These are phyloP conservation scores for Pichiaceae sp. DNA, from an alignment of 1,139 yeast genomes.

Conservation along the genomic window DNA sequence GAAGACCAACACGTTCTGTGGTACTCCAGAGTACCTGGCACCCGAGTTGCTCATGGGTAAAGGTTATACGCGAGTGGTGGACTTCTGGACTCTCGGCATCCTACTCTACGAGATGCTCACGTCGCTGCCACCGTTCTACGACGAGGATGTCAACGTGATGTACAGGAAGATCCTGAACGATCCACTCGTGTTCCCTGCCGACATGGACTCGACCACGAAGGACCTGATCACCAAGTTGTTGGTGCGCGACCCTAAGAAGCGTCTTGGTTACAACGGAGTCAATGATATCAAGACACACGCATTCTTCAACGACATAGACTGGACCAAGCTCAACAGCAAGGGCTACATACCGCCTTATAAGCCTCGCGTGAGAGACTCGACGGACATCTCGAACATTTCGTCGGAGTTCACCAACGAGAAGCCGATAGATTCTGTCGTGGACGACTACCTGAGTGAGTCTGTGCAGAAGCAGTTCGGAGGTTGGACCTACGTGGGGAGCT, in stretches of 20 bases:
- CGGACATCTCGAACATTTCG: constrained; percentile 90
- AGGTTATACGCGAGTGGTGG: constrained; percentile 92
- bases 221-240: constrained; percentile 69
- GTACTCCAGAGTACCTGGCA: constrained; percentile 94
- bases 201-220: constrained; percentile 83
- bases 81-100: constrained; percentile 97
- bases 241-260: constrained; percentile 74
- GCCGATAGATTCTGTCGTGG: constrained; percentile 94
- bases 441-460: constrained; percentile 78
- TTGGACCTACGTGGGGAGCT: constrained; percentile 87
- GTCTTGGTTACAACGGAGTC: constrained; percentile 78
- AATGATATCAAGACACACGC: constrained; percentile 77
- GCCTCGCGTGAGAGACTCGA: constrained; percentile 80
- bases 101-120: constrained; percentile 92
- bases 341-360: constrained; percentile 94
- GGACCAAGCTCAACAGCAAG: constrained; percentile 77
- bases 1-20: constrained; percentile 91
- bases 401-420: constrained; percentile 87
- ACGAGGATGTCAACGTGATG: constrained; percentile 91
- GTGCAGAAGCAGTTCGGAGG: constrained; percentile 98
- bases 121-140: constrained; percentile 94
- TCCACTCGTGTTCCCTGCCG: constrained; percentile 81
- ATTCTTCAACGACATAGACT: constrained; percentile 85
- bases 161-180: constrained; percentile 86
- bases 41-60: constrained; percentile 88